Percentiles rank a stretch among this genome's conserved stretches.
Evolutionary conservation across 352 stramenopile genomes (phyloP).

Genomic region (Globisporangium nodosum): DNA sequence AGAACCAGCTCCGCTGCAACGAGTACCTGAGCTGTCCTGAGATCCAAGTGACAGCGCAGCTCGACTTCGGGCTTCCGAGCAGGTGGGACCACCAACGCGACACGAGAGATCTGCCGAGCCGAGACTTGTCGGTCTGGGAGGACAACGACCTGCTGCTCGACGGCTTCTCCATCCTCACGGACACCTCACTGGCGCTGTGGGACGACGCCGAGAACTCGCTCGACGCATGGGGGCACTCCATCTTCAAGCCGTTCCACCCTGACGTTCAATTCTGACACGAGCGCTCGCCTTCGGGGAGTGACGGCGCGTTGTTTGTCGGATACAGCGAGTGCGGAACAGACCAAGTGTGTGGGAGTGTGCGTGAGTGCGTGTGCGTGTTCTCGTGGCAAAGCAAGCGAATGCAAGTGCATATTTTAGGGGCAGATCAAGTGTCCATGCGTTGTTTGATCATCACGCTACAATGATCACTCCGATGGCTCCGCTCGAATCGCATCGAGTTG

Average conservation of each 20-base stretch:
- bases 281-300: not conserved
- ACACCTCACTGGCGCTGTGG: constrained; percentile 14
- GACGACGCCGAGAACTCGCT: constrained; percentile 9
- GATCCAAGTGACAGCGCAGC: not conserved
- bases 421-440: not conserved
- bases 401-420: not conserved
- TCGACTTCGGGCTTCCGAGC: constrained; percentile 55
- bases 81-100: constrained; percentile 30
- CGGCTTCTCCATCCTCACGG: constrained; percentile 18
- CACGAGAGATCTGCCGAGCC: constrained; percentile 18
- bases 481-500: constrained; percentile 38
- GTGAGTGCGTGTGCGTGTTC: constrained; percentile 1
- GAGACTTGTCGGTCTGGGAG: constrained; percentile 25
- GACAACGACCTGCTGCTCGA: constrained; percentile 42
- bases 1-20: constrained; percentile 9
- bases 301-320: constrained; percentile 8
- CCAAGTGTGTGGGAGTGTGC: not conserved
- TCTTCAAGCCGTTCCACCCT: not conserved
- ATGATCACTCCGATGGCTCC: not conserved
- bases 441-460: not conserved
- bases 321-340: constrained; percentile 6
- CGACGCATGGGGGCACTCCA: not conserved
- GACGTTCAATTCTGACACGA: constrained; percentile 2
- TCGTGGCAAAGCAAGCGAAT: not conserved
- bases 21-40: constrained; percentile 5